Percentiles rank a stretch among this genome's conserved stretches.
phyloP scores from a whole-genome alignment of 495 filamentous ascomycete genomes.

The Penicillium silybi region DNA sequence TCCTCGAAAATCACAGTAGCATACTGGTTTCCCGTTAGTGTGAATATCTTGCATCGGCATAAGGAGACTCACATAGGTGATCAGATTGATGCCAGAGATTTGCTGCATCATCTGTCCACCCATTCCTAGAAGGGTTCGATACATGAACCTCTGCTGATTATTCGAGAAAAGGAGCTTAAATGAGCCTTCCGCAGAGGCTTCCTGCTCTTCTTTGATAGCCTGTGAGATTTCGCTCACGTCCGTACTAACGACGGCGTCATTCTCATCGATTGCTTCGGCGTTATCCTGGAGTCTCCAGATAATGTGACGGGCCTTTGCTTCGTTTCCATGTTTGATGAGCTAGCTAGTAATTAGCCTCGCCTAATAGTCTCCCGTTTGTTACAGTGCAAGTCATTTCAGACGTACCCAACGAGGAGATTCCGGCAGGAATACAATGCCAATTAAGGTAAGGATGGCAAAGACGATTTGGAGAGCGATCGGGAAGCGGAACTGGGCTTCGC shows the following conservation, averaged over 20 bases:
- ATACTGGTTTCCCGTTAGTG: slow-evolving; percentile 16
- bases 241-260: slow-evolving; percentile 22
- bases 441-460: slow-evolving; percentile 49
- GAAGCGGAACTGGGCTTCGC: slow-evolving; percentile 40
- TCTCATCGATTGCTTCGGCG: slow-evolving; percentile 22
- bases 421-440: slow-evolving; percentile 46
- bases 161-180: slow-evolving; percentile 37
- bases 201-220: slow-evolving; percentile 28
- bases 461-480: slow-evolving; percentile 54
- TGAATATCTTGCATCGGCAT: not conserved
- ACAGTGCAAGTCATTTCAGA: slow-evolving; percentile 13
- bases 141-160: slow-evolving; percentile 26
- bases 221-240: slow-evolving; percentile 29
- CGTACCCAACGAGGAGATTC: slow-evolving; percentile 49
- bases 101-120: slow-evolving; percentile 46
- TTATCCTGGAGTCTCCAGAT: slow-evolving; percentile 32
- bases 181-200: slow-evolving; percentile 22
- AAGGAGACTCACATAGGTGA: slow-evolving; percentile 33
- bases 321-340: slow-evolving; percentile 32
- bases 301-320: slow-evolving; percentile 27
- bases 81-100: slow-evolving; percentile 42
- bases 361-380: not conserved
- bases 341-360: not conserved
- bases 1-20: slow-evolving; percentile 35
- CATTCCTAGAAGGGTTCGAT: slow-evolving; percentile 34